Evolutionary conservation across 257 asterid species (phyloP), one percentile per base, ranked within the genome.

Genomic region (Verbena officinalis): DNA sequence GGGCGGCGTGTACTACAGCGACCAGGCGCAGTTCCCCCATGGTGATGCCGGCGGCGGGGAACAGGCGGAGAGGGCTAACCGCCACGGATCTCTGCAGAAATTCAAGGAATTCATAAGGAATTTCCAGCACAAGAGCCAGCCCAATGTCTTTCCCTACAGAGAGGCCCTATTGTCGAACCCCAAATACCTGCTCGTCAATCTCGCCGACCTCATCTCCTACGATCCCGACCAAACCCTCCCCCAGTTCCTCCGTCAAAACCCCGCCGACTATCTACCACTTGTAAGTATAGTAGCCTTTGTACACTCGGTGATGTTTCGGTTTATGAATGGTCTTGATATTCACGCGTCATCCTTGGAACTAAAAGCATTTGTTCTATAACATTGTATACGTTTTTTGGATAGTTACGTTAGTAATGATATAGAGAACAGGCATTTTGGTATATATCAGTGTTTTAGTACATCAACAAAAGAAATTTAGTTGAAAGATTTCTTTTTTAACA

Each of bases 21-120:
- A 93, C 83, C 90, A 93, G 67, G 92, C 99, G 16, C 99, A 90
- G 76, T 93, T 84, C 63, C 96, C 97, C 15, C 88, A 65, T 19
- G 84, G 86, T 55, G 79, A 78, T n/a, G 79, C 62, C 9, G 45
- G 61, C 55, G 88, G 78, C 68, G 81, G 76, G 4, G 94, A 81
- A 15, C 83, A 75, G 51, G 67, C 77, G 31, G 80, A 77, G 17
- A 62, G 74, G 42, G 65, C 75, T 1, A 90, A 80, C 78, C 97
- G 96, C 39, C 99, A 93, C 72, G 70, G 78, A 5, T 75, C 81
- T 60, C 90, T 93, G n/a, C 85, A 83, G 77, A 88, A 80, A 64
- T 93, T 93, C 85, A 88, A 93, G 75, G 99, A 93, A 69, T 93
- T 93, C 78, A 90, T 90, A 10, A 63, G 95, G 53, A 93, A 90